These are phyloP conservation scores for Nakataea oryzae DNA, from an alignment of 2,329 filamentous ascomycete genomes.

Conservation along the genomic window DNA sequence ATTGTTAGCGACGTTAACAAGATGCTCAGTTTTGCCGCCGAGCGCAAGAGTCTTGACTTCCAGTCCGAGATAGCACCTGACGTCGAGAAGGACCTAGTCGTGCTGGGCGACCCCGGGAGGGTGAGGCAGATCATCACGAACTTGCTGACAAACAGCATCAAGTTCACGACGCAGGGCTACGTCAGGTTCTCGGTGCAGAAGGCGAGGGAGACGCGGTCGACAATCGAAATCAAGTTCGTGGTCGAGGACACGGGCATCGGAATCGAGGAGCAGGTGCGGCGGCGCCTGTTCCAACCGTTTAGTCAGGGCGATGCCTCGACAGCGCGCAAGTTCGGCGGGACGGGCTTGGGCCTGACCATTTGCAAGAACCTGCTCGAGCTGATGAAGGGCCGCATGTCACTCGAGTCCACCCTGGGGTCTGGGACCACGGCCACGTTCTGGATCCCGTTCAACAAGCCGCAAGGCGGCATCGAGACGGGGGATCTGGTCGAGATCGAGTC, in stretches of 20 bases:
- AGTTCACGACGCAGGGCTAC: slow-evolving; percentile 59
- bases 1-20: slow-evolving; percentile 72
- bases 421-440: slow-evolving; percentile 69
- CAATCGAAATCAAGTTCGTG: slow-evolving; percentile 57
- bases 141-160: slow-evolving; percentile 66
- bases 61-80: slow-evolving; percentile 52
- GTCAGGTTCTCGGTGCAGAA: slow-evolving; percentile 58
- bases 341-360: slow-evolving; percentile 68
- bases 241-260: slow-evolving; percentile 74
- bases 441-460: slow-evolving; percentile 67
- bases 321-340: slow-evolving; percentile 68
- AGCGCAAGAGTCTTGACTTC: slow-evolving; percentile 68
- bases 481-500: slow-evolving; percentile 50
- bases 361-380: slow-evolving; percentile 71
- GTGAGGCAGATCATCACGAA: slow-evolving; percentile 78
- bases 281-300: slow-evolving; percentile 68
- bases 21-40: slow-evolving; percentile 79
- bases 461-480: slow-evolving; percentile 29
- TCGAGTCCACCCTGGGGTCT: slow-evolving; percentile 55
- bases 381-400: slow-evolving; percentile 65
- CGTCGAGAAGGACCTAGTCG: slow-evolving; percentile 58
- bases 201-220: slow-evolving; percentile 52
- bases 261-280: slow-evolving; percentile 66
- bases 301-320: slow-evolving; percentile 75
- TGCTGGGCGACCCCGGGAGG: slow-evolving; percentile 77